Evolutionary conservation across 108 stramenopile species (phyloP).

Genomic region (Bacterosira constricta): DNA sequence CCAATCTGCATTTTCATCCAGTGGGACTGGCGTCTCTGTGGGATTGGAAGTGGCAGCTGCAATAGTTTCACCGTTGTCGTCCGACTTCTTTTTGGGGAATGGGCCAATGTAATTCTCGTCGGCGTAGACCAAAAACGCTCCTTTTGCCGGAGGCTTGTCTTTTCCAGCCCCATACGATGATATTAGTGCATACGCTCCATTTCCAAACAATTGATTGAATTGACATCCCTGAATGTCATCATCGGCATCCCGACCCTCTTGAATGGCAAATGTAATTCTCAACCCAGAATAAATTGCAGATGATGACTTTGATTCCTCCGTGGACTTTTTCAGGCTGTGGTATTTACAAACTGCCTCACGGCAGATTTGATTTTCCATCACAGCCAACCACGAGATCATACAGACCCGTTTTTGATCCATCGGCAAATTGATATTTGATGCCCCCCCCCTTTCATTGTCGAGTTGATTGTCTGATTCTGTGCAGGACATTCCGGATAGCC

Average conservation of each 20-base stretch:
- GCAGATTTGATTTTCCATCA: conserved; percentile 77
- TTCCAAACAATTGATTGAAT: conserved; percentile 72
- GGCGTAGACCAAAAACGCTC: conserved; percentile 65
- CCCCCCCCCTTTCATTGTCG: conserved; percentile 24
- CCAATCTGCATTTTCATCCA: conserved; percentile 76
- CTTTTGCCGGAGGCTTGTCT: conserved; percentile 40
- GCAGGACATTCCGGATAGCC: conserved; percentile 41
- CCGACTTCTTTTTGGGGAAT: conserved; percentile 40
- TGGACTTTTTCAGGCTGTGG: conserved; percentile 48
- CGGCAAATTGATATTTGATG: conserved; percentile 58
- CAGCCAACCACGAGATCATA: conserved; percentile 86
- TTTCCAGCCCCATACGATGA: conserved; percentile 75
- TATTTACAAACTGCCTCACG: conserved; percentile 67
- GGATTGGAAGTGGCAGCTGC: conserved; percentile 5
- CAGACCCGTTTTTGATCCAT: conserved; percentile 59
- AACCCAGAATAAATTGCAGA: conserved; percentile 80
- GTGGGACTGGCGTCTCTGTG: too few species aligned
- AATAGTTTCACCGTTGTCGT: not conserved
- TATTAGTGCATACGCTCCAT: conserved; percentile 69
- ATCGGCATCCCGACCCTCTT: conserved; percentile 42
- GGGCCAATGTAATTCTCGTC: conserved; percentile 81
- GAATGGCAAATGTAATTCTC: conserved; percentile 74
- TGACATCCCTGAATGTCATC: conserved; percentile 2
- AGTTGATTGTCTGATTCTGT: conserved; percentile 6
- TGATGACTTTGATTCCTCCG: conserved; percentile 19